phyloP scores from a whole-genome alignment of 2,329 filamentous ascomycete genomes.

The Cladophialophora chaetospira region DNA sequence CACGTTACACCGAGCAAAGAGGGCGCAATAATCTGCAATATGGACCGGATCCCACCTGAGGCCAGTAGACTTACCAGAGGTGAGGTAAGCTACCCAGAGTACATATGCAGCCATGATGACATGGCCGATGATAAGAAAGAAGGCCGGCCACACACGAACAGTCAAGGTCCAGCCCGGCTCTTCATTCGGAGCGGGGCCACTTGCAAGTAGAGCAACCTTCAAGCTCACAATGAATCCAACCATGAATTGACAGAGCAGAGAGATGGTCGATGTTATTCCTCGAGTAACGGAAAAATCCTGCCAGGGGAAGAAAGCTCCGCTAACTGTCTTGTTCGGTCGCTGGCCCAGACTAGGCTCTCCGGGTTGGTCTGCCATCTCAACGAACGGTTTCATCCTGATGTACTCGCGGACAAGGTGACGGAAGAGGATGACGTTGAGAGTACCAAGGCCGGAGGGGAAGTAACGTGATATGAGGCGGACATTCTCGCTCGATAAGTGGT shows the following conservation, averaged over 20 bases:
- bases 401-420: slow-evolving; percentile 12
- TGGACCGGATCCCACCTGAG: slow-evolving; percentile 15
- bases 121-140: slow-evolving; percentile 12
- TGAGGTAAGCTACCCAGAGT: slow-evolving; percentile 5
- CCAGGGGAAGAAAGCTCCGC: slow-evolving; percentile 16
- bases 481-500: slow-evolving; percentile 17
- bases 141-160: slow-evolving; percentile 4
- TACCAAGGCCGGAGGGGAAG: slow-evolving; percentile 13
- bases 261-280: slow-evolving; percentile 1
- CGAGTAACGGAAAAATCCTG: slow-evolving; percentile 8
- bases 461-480: slow-evolving; percentile 17
- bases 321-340: slow-evolving; percentile 7
- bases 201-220: slow-evolving; percentile 15
- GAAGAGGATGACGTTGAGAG: slow-evolving; percentile 13
- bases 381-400: slow-evolving; percentile 14
- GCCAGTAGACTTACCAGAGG: slow-evolving; percentile 10
- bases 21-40: slow-evolving; percentile 10
- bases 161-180: slow-evolving; percentile 1
- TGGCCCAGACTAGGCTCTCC: neutral
- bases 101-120: slow-evolving; percentile 2
- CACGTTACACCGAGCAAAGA: slow-evolving; percentile 7
- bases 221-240: slow-evolving; percentile 16
- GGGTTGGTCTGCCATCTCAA: slow-evolving; percentile 14
- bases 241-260: slow-evolving; percentile 12
- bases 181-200: slow-evolving; percentile 1